Base-by-base conservation (phyloP, 139 green algal genomes). In the Asterochloris sp. region DNA sequence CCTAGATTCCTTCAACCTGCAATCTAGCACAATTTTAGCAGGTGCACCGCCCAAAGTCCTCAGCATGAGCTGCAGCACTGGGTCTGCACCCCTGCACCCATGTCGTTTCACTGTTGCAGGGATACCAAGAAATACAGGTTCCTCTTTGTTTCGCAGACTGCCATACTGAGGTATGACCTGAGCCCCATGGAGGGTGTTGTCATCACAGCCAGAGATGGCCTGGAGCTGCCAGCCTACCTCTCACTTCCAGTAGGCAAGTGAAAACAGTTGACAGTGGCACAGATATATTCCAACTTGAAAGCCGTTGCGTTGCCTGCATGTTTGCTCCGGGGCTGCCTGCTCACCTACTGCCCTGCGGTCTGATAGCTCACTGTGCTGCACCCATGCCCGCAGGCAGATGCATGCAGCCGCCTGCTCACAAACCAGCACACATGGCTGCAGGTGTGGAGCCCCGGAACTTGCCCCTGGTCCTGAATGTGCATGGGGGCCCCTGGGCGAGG, bases 401-500 rank as follows among this genome's bases (percentile, higher is more conserved):
- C 38, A 54, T 54, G 38, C 6, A 54, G 38, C 38, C 6, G 38
- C 38, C 38, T 54, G 38, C 21, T 8, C 38, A 54, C 38, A 24
- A 21, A 2, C 9, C 66, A 73, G 66, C 66, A 8, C 23, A 2
- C 19, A 26, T 21, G 1, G 66, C 66, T 24, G 19, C 21, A 26
- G 66, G 26, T 14, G 63, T 38, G 16, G 26, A 74, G 27, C 8
- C 63, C 15, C 74, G 73, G 63, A 0, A 1, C 0, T 62, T 82
- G 63, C 78, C 78, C 63, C 61, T 82, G n/a, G 47, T 82, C 29
- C 78, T 82, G 63, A 74, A 74, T 82, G 78, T 82, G 27, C 78
- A 82, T 29, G 78, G 78, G 27, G 78, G 78, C 8, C 78, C 78
- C n/a, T 82, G 78, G 78, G 78, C 78, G 15, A n/a, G 78, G 27